Base-by-base conservation (phyloP, 139 green algal genomes). In the Spirogloea muscicola region DNA sequence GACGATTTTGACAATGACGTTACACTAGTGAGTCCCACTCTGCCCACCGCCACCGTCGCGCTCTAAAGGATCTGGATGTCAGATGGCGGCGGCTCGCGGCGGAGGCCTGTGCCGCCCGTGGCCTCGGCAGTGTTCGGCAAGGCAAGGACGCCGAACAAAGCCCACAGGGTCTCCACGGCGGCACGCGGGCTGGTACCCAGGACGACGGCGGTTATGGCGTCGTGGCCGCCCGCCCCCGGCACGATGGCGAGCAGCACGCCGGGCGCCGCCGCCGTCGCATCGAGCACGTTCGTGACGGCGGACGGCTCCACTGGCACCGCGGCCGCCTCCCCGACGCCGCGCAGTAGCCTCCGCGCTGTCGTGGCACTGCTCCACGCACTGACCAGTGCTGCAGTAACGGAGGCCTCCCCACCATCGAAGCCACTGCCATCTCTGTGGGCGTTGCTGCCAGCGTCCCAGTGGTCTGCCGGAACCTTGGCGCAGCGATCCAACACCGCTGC, bases 161-260 rank as follows among this genome's bases (percentile, higher is more conserved):
- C 42, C 74, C 74, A 81, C 37, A 58, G 16, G 0, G 3, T n/a
- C 16, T 81, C 74, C 41, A 81, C 18, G 2, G 16, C 34, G 39
- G n/a, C 31, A 16, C 33, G 18, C 33, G n/a, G 52, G 37, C 39
- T 25, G 3, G 25, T 27, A 2, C 74, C 74, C 49, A 81, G n/a
- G 27, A 78, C 74, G 25, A 81, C 34, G 10, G 74, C 64, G 77
- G 77, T 77, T 1, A 74, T 33, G 29, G 66, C 69, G 37, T 81
- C 74, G 48, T 51, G 77, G 1, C 74, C 74, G 21, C 74, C 74
- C 10, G 74, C 74, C 1, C 72, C 63, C 31, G 72, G 72, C 37
- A 79, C 62, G 0, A 59, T 60, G 3, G 63, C 33, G 27, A 79
- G 34, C 21, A 80, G 18, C 13, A 80, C 63, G 36, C 63, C 63